Base-by-base conservation (phyloP, 1,139 yeast species). In the Diutina ranongensis region DNA sequence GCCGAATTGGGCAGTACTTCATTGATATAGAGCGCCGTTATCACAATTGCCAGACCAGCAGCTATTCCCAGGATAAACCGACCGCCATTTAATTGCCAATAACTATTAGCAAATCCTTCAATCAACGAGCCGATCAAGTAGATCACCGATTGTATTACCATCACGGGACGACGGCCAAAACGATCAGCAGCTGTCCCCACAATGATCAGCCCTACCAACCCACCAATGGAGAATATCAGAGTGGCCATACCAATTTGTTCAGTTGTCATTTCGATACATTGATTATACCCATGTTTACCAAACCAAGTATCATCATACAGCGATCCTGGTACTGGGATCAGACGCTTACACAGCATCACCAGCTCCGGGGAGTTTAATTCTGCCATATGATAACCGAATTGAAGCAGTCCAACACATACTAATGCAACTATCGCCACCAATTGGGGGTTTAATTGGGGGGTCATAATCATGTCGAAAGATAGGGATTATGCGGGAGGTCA, bases 331-430 rank as follows among this genome's bases (percentile, higher is more conserved):
- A 15, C 36, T 0, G 74, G 74, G 4, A 51, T 54, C 3, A 63
- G 55, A 2, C 50, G 50, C 31, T 59, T 67, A 50, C 74, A 83
- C 4, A 84, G 70, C 34, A 85, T 65, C 15, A 78, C 72, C 22
- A 72, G 72, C 46, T 79, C 81, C 0, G 95, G 94, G 2, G 95
- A 94, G 62, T 88, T 88, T 52, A 88, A 67, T 57, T 87, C 96
- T 0, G 96, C 81, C 72, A 88, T 73, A 59, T 88, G 96, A 59
- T 80, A 86, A 2, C 97, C 97, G 61, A 81, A 88, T 58, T 86
- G 95, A n/a, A 87, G 63, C 1, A 94, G 78, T 8, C 87, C 83
- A 32, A 85, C 57, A 52, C 89, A 80, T 2, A 81, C 78, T 10
- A 81, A 56, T 13, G 60, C 58, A 45, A 50, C 52, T 9, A 54